These are phyloP conservation scores for Fragilariopsis cylindrus DNA, from an alignment of 108 stramenopile genomes.

Conservation along the genomic window DNA sequence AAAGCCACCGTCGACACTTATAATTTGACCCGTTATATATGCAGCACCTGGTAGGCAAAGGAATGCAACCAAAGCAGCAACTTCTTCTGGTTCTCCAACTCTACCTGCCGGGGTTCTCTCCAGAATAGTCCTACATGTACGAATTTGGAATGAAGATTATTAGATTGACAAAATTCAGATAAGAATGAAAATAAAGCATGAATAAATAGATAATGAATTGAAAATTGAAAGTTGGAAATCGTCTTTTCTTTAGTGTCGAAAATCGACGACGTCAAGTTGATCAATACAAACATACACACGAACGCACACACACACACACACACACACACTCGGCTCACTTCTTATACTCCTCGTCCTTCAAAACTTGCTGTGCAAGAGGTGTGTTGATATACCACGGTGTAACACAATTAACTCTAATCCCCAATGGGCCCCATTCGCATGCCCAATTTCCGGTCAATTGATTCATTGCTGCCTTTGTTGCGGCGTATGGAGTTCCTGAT, in stretches of 20 bases:
- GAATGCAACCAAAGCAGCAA: conserved; percentile 87
- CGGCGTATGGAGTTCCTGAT: conserved; percentile 77
- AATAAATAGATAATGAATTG: neutral
- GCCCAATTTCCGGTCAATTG: conserved; percentile 91
- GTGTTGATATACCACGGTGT: conserved; percentile 88
- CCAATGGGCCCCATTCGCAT: conserved; percentile 84
- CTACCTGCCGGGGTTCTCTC: conserved; percentile 78
- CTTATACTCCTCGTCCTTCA: conserved; percentile 70
- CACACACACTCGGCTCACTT: conserved; percentile 26
- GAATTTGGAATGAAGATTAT: neutral
- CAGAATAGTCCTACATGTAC: conserved; percentile 36
- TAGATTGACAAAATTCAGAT: neutral
- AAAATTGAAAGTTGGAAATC: neutral
- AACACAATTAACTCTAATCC: conserved; percentile 88
- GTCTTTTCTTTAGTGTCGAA: conserved; percentile 16
- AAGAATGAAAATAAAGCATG: neutral
- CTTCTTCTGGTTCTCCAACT: conserved; percentile 81
- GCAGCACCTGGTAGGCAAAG: conserved; percentile 81
- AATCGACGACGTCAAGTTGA: too few relatives aligned
- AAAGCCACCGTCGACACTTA: conserved; percentile 91
- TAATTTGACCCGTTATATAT: conserved; percentile 94
- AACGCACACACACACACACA: too few relatives aligned
- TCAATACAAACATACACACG: too few relatives aligned
- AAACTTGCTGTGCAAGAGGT: conserved; percentile 67
- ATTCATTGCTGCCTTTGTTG: conserved; percentile 96